Base-by-base conservation (phyloP, 139 green algal species). In the Dunaliella primolecta region DNA sequence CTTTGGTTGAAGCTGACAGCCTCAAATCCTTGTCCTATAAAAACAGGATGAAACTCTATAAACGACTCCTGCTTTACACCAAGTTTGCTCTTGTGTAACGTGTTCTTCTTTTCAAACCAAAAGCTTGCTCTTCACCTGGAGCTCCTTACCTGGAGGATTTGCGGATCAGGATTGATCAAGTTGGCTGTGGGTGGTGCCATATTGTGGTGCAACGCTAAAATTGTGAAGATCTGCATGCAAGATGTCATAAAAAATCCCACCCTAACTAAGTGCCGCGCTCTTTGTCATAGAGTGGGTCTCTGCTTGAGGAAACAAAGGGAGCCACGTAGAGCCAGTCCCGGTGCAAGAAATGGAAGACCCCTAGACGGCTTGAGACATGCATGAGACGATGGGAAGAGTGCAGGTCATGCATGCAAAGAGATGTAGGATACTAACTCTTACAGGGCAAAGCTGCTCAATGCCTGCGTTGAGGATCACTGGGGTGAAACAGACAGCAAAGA, bases 151-250 rank as follows among this genome's bases (percentile, higher is more conserved):
- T 38, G 83, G 32, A 89, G 70, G 31, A 92, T 79, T 1, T 56
- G 15, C 11, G 92, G 92, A 15, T 96, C 89, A 2, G 93, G 91
- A 0, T 81, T 15, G n/a, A 89, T 36, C 38, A 98, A 89, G 90
- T 98, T 98, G 74, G 92, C 76, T 7, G 95, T 98, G 11, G 91
- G 91, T 0, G 97, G 97, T 2, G 91, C 91, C 0, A 92, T 29
- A 36, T 88, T 70, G 46, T 95, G 34, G 21, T 86, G 71, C 38
- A 98, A 36, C 25, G 96, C 93, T 38, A 98, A 84, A 23, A 96
- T 72, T 0, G 93, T 91, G 80, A 98, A 96, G 11, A 91, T 84
- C 88, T 91, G 35, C 82, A 81, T 7, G 32, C 56, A 72, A 72
- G 56, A 20, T n/a, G 23, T 72, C 20, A 46, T 11, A 46, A 24